phyloP scores from a whole-genome alignment of 2,329 filamentous ascomycete species.

The Drechslerella coelobrocha region DNA sequence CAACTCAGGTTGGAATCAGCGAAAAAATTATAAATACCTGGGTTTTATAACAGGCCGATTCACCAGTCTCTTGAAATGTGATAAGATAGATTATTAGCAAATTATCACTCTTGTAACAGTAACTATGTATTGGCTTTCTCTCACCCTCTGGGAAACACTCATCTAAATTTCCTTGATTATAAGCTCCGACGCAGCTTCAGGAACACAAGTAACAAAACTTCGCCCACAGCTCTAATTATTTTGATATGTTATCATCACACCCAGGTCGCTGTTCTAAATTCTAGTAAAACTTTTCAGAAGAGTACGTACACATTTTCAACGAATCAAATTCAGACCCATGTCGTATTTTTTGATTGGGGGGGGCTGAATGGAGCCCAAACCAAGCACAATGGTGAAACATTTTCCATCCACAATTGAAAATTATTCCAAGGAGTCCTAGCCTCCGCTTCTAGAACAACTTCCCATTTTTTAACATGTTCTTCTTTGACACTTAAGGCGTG shows the following conservation, averaged over 20 bases:
- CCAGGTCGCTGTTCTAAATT: conserved; percentile 1
- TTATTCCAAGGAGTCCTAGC: background rate
- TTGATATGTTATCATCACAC: background rate
- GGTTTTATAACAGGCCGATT: no score
- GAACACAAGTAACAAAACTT: conserved; percentile 15
- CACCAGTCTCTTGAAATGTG: no score
- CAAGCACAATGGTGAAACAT: conserved; percentile 6
- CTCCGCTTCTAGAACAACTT: background rate
- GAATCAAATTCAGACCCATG: background rate
- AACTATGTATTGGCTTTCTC: no score
- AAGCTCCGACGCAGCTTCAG: background rate
- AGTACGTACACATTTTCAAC: conserved; percentile 41
- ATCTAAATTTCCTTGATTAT: background rate
- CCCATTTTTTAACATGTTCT: conserved; percentile 4
- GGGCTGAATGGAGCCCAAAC: conserved; percentile 8
- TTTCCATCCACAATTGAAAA: conserved; percentile 9
- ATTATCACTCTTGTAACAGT: no score
- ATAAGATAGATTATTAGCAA: no score
- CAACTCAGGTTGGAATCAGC: no score
- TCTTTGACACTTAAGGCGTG: no score
- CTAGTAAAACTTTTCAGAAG: background rate
- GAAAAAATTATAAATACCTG: no score
- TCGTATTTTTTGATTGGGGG: background rate
- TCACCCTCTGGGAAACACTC: no score
- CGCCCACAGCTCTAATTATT: conserved; percentile 16